A percentile compares a stretch with the other conserved stretches of the same genome.
Conservation (phyloP, 179 eudicot species). For the Patellifolia procumbens region DNA sequence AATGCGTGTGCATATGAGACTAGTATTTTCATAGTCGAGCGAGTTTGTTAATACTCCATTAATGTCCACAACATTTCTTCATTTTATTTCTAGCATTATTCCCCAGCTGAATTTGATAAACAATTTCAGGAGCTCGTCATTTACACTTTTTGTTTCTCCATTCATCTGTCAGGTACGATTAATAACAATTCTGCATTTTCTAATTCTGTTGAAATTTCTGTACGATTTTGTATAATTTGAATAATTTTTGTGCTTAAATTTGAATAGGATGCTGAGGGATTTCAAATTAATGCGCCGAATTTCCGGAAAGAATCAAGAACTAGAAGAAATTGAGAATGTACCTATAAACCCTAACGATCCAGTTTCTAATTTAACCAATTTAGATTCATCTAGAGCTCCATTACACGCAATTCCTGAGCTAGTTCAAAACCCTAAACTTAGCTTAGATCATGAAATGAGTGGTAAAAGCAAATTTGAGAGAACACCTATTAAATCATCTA, state of each 20-base stretch:
- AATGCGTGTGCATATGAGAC: too few relatives aligned
- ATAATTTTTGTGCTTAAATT: conserved; percentile 2
- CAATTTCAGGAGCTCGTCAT: conserved; percentile 45
- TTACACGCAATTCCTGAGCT: conserved; percentile 6
- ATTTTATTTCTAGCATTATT: not conserved
- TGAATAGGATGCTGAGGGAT: conserved; percentile 70
- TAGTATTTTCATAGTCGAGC: too few relatives aligned
- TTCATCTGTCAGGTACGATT: conserved; percentile 55
- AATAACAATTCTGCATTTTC: not conserved
- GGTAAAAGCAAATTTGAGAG: conserved; percentile 41
- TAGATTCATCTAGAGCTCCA: conserved; percentile 51
- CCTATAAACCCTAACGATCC: conserved; percentile 54
- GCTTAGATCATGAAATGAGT: conserved; percentile 40
- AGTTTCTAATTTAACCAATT: conserved; percentile 24
- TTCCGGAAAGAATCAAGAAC: conserved; percentile 39
- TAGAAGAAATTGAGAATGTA: conserved; percentile 76
- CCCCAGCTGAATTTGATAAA: not conserved
- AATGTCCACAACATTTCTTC: not conserved
- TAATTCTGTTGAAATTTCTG: not conserved
- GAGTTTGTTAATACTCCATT: too few relatives aligned
- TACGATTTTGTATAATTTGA: not conserved
- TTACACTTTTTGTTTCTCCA: conserved; percentile 41
- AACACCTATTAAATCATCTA: conserved; percentile 72
- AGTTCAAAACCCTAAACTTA: conserved; percentile 28
- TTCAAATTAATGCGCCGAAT: conserved; percentile 53